Evolutionary conservation across 2,329 filamentous ascomycete genomes (phyloP).

Genomic region (Claviceps monticola): DNA sequence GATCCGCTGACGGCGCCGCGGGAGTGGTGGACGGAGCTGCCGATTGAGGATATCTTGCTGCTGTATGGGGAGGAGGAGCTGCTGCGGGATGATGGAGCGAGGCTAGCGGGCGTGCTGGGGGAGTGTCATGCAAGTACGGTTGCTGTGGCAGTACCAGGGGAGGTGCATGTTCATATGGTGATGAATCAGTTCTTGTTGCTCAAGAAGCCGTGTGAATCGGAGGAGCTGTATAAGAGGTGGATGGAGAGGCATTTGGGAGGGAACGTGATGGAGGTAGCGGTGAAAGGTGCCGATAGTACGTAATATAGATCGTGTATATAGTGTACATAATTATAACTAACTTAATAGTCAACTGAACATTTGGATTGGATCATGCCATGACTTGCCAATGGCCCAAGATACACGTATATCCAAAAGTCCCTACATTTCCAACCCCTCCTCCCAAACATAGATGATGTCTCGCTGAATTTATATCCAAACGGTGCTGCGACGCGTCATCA

Average conservation of each 20-base stretch:
- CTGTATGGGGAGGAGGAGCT: slow-evolving; percentile 3
- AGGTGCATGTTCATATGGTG: slow-evolving; percentile 5
- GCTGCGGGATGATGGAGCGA: neutral
- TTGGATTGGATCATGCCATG: no score
- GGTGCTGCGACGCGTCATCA: no score
- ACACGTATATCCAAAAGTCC: no score
- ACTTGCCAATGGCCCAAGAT: no score
- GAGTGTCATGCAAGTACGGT: neutral
- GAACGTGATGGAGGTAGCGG: neutral
- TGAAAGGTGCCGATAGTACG: no score
- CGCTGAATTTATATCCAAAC: no score
- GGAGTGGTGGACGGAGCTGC: slow-evolving; percentile 4
- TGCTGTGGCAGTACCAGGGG: neutral
- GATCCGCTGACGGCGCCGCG: slow-evolving; percentile 4
- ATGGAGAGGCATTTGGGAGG: neutral
- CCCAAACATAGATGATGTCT: no score
- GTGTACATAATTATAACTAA: no score
- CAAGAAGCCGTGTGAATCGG: slow-evolving; percentile 1
- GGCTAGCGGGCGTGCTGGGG: neutral
- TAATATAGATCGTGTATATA: no score
- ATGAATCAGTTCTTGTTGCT: slow-evolving; percentile 4
- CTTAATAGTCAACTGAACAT: no score
- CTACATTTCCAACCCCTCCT: no score
- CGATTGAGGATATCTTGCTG: slow-evolving; percentile 1
- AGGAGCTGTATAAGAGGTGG: slow-evolving; percentile 2